These are phyloP conservation scores for Huntiella decipiens DNA, from an alignment of 2,329 filamentous ascomycete genomes.

Conservation along the genomic window DNA sequence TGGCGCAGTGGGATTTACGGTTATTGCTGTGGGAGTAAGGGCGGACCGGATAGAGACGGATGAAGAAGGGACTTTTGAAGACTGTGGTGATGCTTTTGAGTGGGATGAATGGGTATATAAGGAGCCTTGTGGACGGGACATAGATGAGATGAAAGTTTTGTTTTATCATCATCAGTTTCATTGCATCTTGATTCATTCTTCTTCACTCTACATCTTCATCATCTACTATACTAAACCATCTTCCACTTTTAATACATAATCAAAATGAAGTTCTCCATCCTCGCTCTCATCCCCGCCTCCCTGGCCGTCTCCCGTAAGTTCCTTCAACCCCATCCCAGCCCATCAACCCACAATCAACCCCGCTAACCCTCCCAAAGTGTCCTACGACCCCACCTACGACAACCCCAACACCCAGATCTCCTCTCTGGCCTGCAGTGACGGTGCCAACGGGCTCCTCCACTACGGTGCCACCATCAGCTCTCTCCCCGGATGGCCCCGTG, in stretches of 20 bases:
- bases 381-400: constrained; percentile 57
- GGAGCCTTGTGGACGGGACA: no score
- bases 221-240: background rate
- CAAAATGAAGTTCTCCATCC: constrained; percentile 26
- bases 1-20: no score
- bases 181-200: background rate
- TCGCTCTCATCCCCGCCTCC: constrained; percentile 22
- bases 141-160: no score
- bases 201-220: constrained; percentile 1
- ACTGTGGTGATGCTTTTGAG: no score
- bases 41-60: no score
- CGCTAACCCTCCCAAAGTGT: constrained; percentile 26
- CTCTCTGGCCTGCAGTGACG: constrained; percentile 47
- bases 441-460: constrained; percentile 44
- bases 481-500: constrained; percentile 31
- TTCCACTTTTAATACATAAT: background rate
- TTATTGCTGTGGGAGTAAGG: background rate
- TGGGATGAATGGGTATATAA: no score
- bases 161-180: background rate
- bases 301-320: constrained; percentile 20
- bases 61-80: no score
- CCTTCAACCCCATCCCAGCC: constrained; percentile 1
- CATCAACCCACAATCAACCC: background rate
- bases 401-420: constrained; percentile 33
- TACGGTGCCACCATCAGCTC: constrained; percentile 32